These are phyloP conservation scores for Leishmania amazonensis DNA, from an alignment of 208 protist species.

Conservation along the genomic window DNA sequence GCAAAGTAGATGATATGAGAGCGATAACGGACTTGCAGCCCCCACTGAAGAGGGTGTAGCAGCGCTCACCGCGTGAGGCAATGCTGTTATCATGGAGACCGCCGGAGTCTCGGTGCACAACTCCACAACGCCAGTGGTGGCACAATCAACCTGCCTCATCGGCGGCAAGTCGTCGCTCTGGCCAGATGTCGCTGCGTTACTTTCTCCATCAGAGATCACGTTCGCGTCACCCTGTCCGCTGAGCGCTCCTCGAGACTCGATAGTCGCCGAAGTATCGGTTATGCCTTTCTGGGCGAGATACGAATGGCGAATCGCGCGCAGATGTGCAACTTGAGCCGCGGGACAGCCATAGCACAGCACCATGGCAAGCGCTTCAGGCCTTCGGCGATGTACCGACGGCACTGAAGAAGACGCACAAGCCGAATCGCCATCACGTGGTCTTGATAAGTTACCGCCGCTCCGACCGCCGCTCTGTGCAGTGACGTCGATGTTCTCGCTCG, in stretches of 20 bases:
- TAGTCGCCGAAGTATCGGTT: neutral
- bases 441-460: neutral
- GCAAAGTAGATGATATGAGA: neutral
- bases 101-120: slow-evolving; percentile 16
- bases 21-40: neutral
- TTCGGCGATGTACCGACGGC: neutral
- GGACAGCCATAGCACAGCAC: slow-evolving; percentile 21
- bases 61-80: neutral
- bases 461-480: neutral
- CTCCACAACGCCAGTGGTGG: slow-evolving; percentile 5
- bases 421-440: neutral
- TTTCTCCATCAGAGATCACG: neutral
- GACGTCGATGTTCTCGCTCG: neutral
- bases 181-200: neutral
- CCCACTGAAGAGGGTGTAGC: neutral
- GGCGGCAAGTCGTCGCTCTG: neutral
- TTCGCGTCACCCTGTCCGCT: neutral
- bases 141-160: neutral
- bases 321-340: slow-evolving; percentile 7
- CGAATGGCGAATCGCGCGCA: neutral
- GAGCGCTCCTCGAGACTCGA: neutral
- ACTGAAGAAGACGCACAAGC: neutral
- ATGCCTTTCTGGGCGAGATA: neutral
- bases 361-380: neutral
- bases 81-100: neutral